Base-by-base conservation (phyloP, 2,329 filamentous ascomycete genomes). In the Paramyrothecium sp. region DNA sequence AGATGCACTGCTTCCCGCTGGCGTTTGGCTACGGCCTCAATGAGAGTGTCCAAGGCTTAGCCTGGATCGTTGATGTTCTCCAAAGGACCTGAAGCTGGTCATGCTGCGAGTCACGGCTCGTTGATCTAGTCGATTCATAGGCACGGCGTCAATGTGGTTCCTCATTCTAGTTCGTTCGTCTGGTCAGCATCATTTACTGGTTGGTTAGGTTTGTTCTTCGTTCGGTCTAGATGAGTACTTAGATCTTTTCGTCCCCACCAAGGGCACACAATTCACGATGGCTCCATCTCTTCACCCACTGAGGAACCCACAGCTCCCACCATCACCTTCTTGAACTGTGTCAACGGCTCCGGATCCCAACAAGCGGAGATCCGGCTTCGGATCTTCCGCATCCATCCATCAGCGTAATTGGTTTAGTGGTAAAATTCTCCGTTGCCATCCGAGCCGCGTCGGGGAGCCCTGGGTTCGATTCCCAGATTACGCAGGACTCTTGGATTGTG, bases 1-100 rank as follows among this genome's bases (percentile, higher is more conserved):
- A 85, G 69, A 86, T 87, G 80, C 84, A 87, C 66, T 84, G 81
- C 58, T 86, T 85, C 54, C 75, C 81, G 1, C 66, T 86, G 38
- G 77, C 79, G 1, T 78, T 76, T 50, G 69, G 72, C 2, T 84
- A 81, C 60, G 74, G 75, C 1, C 41, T 85, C 23, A 69, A 65
- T 4, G 82, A 85, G 61, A 75, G 78, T 2, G 74, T 61, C 19
- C 54, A 64, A 20, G 65, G 59, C 0, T 3, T 67, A 21, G 54
- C 61, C 2, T 67, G 63, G 61, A 63, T 67, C 10, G 30, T 64
- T 22, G 48, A 59, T 33, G 53, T 65, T 13, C 20, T 65, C 8
- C 13, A 44, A 44, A 44, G 38, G 38, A 44, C 38, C n/a, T 44
- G 38, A 44, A 12, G 26, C 26, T 30, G 26, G 26, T 30, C 26